These are phyloP conservation scores for Aureobasidium sp. DNA, from an alignment of 2,329 filamentous ascomycete genomes.

Conservation along the genomic window DNA sequence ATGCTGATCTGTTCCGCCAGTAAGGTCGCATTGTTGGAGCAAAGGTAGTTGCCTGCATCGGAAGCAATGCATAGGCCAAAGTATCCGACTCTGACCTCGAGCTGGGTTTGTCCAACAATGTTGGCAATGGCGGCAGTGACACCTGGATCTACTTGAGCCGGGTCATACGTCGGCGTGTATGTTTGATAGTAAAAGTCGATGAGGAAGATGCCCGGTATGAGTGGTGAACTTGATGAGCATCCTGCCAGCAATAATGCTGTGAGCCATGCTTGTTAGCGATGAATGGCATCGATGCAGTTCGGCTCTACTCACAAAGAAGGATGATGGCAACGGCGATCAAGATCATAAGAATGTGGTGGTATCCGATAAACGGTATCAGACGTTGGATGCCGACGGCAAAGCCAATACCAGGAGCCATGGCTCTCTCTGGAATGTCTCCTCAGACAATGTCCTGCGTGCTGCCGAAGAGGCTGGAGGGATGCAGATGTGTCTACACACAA, in stretches of 20 bases:
- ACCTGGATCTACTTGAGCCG: conserved; percentile 84
- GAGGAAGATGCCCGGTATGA: conserved; percentile 94
- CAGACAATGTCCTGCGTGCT: background rate
- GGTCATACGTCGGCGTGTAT: conserved; percentile 74
- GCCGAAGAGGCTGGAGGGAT: conserved; percentile 2
- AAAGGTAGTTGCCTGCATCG: conserved; percentile 84
- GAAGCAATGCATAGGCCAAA: conserved; percentile 96
- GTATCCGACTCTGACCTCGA: conserved; percentile 92
- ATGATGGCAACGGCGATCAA: conserved; percentile 91
- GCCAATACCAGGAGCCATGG: conserved; percentile 40
- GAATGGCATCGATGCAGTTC: background rate
- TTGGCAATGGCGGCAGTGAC: conserved; percentile 79
- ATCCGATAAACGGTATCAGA: conserved; percentile 56
- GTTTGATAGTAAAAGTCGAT: conserved; percentile 94
- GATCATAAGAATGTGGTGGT: conserved; percentile 93
- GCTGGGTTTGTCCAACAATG: conserved; percentile 74
- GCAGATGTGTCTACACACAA: background rate
- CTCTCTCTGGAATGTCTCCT: conserved; percentile 6
- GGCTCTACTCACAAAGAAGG: conserved; percentile 69
- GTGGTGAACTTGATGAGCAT: conserved; percentile 90
- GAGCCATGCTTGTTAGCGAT: conserved; percentile 11
- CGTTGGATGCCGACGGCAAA: conserved; percentile 48
- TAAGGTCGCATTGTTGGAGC: conserved; percentile 93
- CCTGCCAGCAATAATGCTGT: conserved; percentile 85
- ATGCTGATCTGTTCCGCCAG: conserved; percentile 82